A percentile compares a stretch with the other conserved stretches of the same genome.
Conservation (phyloP, 495 filamentous ascomycete species). For the Friedmanniomyces endolithicus region DNA sequence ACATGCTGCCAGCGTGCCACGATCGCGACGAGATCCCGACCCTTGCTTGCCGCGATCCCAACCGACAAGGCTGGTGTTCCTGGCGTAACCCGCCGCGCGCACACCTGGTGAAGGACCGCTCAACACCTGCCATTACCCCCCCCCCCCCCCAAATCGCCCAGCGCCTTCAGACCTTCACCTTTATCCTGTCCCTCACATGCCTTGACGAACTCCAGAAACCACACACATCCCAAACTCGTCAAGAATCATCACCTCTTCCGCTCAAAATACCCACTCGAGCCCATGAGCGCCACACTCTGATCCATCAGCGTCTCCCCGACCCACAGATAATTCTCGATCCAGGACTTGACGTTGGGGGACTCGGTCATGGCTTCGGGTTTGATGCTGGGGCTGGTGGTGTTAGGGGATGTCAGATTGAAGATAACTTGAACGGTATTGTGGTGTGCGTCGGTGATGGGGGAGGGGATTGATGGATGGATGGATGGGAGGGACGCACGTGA, state of each 20-base stretch:
- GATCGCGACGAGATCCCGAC: too few species aligned
- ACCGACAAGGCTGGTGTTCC: too few species aligned
- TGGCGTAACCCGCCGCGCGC: too few species aligned
- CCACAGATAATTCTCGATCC: conserved; percentile 89
- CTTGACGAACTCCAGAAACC: too few species aligned
- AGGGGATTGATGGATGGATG: not conserved
- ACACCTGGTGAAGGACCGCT: too few species aligned
- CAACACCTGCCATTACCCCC: too few species aligned
- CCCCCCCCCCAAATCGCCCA: too few species aligned
- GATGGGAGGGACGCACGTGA: conserved; percentile 63
- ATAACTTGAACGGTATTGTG: conserved; percentile 13
- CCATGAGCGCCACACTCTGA: conserved; percentile 80
- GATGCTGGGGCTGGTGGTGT: conserved; percentile 60
- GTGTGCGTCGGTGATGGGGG: conserved; percentile 5
- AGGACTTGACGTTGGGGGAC: conserved; percentile 72
- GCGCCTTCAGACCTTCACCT: too few species aligned
- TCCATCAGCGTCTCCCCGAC: conserved; percentile 98
- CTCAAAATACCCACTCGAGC: conserved; percentile 80
- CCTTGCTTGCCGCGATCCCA: too few species aligned
- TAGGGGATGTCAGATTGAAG: conserved; percentile 23
- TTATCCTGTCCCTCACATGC: too few species aligned
- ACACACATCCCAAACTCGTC: too few species aligned
- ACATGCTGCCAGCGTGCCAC: too few species aligned
- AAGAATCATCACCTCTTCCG: conserved; percentile 59
- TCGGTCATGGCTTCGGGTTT: conserved; percentile 75